phyloP scores from a whole-genome alignment of 106 monocot genomes.

The Chionographis japonica region DNA sequence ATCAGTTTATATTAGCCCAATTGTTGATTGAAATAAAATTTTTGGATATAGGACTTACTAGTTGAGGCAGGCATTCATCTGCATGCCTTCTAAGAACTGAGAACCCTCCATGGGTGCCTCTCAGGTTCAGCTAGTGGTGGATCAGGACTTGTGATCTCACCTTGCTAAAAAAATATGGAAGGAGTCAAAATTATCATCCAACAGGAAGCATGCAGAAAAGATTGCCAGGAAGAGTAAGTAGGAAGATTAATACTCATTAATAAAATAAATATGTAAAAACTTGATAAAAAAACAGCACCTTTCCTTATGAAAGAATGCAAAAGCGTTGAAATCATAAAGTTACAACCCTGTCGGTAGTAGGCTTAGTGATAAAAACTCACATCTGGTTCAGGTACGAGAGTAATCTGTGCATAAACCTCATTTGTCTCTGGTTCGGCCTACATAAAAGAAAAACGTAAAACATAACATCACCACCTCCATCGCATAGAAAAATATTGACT shows the following conservation, averaged over 20 bases:
- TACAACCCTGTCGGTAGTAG: no score
- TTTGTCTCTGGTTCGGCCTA: slow-evolving; percentile 90
- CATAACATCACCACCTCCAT: background rate
- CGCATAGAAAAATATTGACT: background rate
- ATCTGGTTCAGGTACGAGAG: slow-evolving; percentile 63
- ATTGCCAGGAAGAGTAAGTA: no score
- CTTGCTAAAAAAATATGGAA: slow-evolving; percentile 27
- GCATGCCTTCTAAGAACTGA: slow-evolving; percentile 91
- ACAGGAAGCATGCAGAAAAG: no score
- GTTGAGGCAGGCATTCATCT: slow-evolving; percentile 85
- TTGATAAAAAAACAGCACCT: no score
- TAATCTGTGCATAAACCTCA: slow-evolving; percentile 94
- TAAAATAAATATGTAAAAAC: no score
- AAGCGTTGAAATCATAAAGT: no score
- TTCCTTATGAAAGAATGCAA: no score
- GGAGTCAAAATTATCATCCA: no score
- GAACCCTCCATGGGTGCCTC: slow-evolving; percentile 87
- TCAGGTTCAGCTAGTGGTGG: slow-evolving; percentile 43
- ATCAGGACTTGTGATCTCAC: slow-evolving; percentile 54
- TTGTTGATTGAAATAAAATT: background rate
- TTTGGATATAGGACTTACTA: slow-evolving; percentile 39
- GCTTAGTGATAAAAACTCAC: slow-evolving; percentile 20
- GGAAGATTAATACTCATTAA: no score
- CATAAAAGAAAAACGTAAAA: slow-evolving; percentile 6
- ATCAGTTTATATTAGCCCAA: background rate